phyloP scores from a whole-genome alignment of 192 early-diverging fungal species.

The Backusella tuberculispora region DNA sequence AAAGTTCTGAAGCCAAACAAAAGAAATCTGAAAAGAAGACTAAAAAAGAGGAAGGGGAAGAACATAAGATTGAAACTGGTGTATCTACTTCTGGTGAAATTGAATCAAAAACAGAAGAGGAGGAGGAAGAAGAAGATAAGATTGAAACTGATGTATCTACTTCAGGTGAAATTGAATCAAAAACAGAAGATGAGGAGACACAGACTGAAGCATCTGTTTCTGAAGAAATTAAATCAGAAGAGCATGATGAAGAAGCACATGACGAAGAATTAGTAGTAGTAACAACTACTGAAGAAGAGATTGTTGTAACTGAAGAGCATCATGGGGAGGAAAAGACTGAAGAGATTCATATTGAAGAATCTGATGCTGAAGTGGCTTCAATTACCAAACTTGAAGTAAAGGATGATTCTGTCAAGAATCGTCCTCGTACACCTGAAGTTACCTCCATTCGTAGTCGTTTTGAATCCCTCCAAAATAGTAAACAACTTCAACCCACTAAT shows the following conservation, averaged over 20 bases:
- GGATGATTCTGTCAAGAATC: not conserved
- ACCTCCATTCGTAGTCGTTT: conserved; percentile 20
- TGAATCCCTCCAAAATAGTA: conserved; percentile 13
- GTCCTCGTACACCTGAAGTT: conserved; percentile 12
- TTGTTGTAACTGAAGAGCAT: not conserved
- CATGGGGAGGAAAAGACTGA: not conserved
- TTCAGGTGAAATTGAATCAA: not conserved
- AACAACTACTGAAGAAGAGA: not conserved
- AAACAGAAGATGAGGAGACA: not conserved
- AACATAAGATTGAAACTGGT: not conserved
- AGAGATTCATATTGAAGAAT: not conserved
- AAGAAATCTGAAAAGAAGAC: conserved; percentile 2
- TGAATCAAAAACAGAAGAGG: not conserved
- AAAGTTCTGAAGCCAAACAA: not conserved
- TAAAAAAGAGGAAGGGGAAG: conserved; percentile 1
- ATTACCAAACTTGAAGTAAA: conserved; percentile 16
- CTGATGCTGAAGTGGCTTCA: not conserved
- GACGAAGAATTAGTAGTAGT: not conserved
- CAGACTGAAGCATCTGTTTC: not conserved
- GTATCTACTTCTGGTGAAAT: not conserved
- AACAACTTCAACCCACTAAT: not conserved
- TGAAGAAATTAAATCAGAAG: not conserved
- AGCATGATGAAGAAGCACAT: not conserved
- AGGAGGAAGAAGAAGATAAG: not conserved
- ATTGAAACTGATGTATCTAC: not conserved